phyloP scores from a whole-genome alignment of 768 basidiomycete species.

The Lactarius hengduanensis region DNA sequence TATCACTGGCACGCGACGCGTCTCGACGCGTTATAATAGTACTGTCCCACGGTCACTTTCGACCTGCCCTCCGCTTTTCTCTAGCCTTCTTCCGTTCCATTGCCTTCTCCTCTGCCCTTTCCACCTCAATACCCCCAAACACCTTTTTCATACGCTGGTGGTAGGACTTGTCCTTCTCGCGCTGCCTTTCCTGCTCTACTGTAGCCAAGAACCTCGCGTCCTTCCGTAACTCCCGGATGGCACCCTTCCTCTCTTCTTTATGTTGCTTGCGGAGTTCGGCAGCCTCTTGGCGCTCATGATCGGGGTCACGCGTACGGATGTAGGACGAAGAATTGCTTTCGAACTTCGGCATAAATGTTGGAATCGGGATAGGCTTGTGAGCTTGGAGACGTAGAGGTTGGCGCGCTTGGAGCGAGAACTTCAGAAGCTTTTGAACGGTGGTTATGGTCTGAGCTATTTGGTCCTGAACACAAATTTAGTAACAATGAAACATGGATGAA shows the following conservation, averaged over 20 bases:
- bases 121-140: constrained; percentile 72
- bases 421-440: constrained; percentile 54
- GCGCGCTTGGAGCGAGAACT: constrained; percentile 70
- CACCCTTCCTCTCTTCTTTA: constrained; percentile 96
- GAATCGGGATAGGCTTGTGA: constrained; percentile 95
- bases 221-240: constrained; percentile 93
- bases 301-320: constrained; percentile 81
- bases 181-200: constrained; percentile 81
- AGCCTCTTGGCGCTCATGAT: constrained; percentile 84
- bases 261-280: constrained; percentile 83
- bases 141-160: constrained; percentile 81
- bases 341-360: constrained; percentile 92
- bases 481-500: background rate
- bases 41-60: constrained; percentile 46
- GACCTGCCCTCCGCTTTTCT: constrained; percentile 74
- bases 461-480: constrained; percentile 12
- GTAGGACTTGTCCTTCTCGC: constrained; percentile 81
- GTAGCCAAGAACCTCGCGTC: constrained; percentile 90
- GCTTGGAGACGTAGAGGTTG: constrained; percentile 81
- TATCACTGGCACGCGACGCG: background rate
- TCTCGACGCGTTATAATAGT: background rate
- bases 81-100: constrained; percentile 80
- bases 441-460: constrained; percentile 17
- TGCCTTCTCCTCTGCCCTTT: constrained; percentile 93
- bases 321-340: constrained; percentile 73